Conservation (phyloP, 1,139 yeast species). For the Petasospora rhodanensis region DNA sequence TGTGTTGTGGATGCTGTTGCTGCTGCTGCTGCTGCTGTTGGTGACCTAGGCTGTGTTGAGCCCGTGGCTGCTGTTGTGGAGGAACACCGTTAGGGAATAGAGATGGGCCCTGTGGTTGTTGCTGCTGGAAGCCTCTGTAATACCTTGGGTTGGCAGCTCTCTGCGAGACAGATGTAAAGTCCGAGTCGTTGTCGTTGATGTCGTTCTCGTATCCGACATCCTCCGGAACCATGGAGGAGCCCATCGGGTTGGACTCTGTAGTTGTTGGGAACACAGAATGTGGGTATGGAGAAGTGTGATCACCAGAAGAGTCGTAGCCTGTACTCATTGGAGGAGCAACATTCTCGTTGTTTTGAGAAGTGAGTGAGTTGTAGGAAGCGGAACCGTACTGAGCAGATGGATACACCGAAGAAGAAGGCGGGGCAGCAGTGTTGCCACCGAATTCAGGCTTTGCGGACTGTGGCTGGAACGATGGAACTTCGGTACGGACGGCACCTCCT, state of each 20-base stretch:
- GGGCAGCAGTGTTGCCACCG: too few relatives aligned
- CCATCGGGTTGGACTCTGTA: neutral
- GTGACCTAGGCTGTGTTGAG: slow-evolving; percentile 6
- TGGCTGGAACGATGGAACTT: slow-evolving; percentile 20
- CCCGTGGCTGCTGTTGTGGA: slow-evolving; percentile 3
- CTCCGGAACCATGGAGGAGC: slow-evolving; percentile 5
- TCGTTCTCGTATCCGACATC: slow-evolving; percentile 17
- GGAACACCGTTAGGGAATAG: slow-evolving; percentile 15
- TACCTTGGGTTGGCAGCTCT: slow-evolving; percentile 66
- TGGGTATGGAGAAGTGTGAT: slow-evolving; percentile 5
- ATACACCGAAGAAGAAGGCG: slow-evolving; percentile 13
- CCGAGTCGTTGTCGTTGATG: slow-evolving; percentile 37
- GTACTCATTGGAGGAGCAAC: too few relatives aligned
- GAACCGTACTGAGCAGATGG: slow-evolving; percentile 16
- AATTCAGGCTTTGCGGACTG: slow-evolving; percentile 24
- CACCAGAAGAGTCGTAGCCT: too few relatives aligned
- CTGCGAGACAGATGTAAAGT: slow-evolving; percentile 79
- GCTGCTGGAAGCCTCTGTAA: slow-evolving; percentile 23
- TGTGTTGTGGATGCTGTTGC: slow-evolving; percentile 2
- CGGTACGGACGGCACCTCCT: slow-evolving; percentile 22
- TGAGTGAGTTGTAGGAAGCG: too few relatives aligned
- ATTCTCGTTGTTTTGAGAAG: too few relatives aligned
- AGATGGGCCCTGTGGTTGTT: slow-evolving; percentile 20
- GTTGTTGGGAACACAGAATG: slow-evolving; percentile 7
- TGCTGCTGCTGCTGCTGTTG: slow-evolving; percentile 2